These are phyloP conservation scores for Salvia hispanica DNA, from an alignment of 257 asterid genomes.

Conservation along the genomic window DNA sequence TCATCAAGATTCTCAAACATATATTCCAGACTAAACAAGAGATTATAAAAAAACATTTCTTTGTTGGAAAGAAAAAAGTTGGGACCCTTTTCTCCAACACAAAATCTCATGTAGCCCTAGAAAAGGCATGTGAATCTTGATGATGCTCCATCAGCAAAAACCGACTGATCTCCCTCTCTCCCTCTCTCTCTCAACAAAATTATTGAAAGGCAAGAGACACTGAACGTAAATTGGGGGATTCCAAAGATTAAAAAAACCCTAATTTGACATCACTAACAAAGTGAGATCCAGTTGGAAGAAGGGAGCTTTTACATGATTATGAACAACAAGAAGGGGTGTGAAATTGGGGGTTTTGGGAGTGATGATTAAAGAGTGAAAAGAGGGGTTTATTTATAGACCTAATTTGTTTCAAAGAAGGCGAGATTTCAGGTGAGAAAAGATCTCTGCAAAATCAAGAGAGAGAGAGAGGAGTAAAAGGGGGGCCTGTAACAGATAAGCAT, in stretches of 20 bases:
- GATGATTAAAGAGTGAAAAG: slow-evolving; percentile 25
- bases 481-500: slow-evolving; percentile 51
- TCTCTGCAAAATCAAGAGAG: slow-evolving; percentile 22
- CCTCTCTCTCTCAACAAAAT: neutral
- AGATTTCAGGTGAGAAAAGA: slow-evolving; percentile 36
- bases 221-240: neutral
- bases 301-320: neutral
- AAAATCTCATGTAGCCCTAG: slow-evolving; percentile 28
- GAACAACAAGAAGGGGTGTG: slow-evolving; percentile 4
- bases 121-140: slow-evolving; percentile 65
- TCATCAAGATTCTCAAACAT: slow-evolving; percentile 73
- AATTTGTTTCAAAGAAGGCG: slow-evolving; percentile 33
- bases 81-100: slow-evolving; percentile 16
- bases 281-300: slow-evolving; percentile 30
- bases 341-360: neutral
- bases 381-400: slow-evolving; percentile 43
- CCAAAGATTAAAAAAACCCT: slow-evolving; percentile 33
- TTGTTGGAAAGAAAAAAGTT: neutral
- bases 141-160: slow-evolving; percentile 66
- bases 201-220: neutral
- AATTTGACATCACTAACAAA: slow-evolving; percentile 29
- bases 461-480: slow-evolving; percentile 14
- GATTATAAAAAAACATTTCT: neutral
- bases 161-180: slow-evolving; percentile 33
- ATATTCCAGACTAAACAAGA: neutral